Conservation (phyloP, 768 basidiomycete genomes). For the Tephrocybe sp. region DNA sequence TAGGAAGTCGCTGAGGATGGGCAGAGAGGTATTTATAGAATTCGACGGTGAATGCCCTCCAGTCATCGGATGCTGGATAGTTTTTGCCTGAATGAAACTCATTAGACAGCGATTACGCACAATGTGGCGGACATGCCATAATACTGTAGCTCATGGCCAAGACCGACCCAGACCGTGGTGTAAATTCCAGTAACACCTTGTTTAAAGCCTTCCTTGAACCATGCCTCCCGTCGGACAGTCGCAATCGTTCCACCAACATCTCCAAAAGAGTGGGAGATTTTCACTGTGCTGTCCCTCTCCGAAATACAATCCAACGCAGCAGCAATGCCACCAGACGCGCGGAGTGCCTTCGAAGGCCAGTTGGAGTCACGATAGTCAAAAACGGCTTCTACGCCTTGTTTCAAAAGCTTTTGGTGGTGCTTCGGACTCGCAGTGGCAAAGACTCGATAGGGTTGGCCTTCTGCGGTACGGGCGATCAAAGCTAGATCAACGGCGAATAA, state of each 20-base stretch:
- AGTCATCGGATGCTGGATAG: constrained; percentile 22
- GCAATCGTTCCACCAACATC: constrained; percentile 28
- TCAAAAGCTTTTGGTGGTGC: constrained; percentile 25
- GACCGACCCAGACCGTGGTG: constrained; percentile 30
- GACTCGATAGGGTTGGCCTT: constrained; percentile 23
- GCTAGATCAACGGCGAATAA: constrained; percentile 28
- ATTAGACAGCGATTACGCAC: background rate
- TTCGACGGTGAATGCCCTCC: constrained; percentile 29
- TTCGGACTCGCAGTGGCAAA: constrained; percentile 30
- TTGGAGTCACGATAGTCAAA: constrained; percentile 30
- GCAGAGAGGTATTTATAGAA: constrained; percentile 29
- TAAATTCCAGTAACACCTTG: constrained; percentile 25
- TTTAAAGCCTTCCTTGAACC: constrained; percentile 23
- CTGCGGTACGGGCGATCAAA: constrained; percentile 20
- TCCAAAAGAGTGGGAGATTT: constrained; percentile 26
- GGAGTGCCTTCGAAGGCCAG: constrained; percentile 27
- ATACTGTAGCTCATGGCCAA: constrained; percentile 30
- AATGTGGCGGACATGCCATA: constrained; percentile 19
- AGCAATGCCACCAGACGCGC: constrained; percentile 25
- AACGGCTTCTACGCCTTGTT: constrained; percentile 27
- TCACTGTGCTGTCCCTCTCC: constrained; percentile 26
- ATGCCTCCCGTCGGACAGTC: constrained; percentile 23
- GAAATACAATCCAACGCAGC: constrained; percentile 34
- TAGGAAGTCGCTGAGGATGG: constrained; percentile 21
- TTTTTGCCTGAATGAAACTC: constrained; percentile 15